Evolutionary conservation across 371 early-diverging fungal genomes (phyloP).

Genomic region (Mucor mucedo): DNA sequence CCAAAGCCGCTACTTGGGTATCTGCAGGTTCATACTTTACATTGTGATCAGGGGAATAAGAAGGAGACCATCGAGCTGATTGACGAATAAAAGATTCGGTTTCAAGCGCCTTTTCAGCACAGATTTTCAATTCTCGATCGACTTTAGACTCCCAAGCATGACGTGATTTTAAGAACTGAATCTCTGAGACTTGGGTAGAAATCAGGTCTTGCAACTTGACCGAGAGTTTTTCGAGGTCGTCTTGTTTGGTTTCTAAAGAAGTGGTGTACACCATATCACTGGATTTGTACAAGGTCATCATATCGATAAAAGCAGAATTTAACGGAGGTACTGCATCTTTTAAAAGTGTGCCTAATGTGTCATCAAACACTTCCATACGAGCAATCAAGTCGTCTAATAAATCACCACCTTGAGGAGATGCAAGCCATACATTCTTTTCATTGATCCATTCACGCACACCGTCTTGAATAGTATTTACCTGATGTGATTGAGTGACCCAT

Average conservation of each 20-base stretch:
- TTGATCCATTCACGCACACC: slow-evolving; percentile 30
- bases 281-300: slow-evolving; percentile 4
- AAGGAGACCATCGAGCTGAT: slow-evolving; percentile 30
- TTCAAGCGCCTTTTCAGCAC: slow-evolving; percentile 20
- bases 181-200: slow-evolving; percentile 16
- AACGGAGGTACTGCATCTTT: background rate
- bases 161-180: slow-evolving; percentile 17
- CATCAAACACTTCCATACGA: background rate
- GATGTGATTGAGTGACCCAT: background rate
- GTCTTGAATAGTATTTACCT: slow-evolving; percentile 14
- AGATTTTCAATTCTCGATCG: slow-evolving; percentile 12
- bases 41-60: too few relatives aligned
- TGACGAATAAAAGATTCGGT: slow-evolving; percentile 26
- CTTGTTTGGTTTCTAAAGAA: background rate
- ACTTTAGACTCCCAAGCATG: slow-evolving; percentile 28
- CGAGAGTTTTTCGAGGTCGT: slow-evolving; percentile 11
- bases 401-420: slow-evolving; percentile 13
- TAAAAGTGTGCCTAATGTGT: background rate
- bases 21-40: background rate
- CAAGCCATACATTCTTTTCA: slow-evolving; percentile 29
- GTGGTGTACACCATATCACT: background rate
- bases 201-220: slow-evolving; percentile 21
- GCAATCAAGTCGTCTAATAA: background rate
- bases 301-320: background rate
- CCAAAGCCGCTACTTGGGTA: background rate